Evolutionary conservation across 768 basidiomycete species (phyloP), one percentile per base, ranked within the genome.

Genomic region (Termitomyces sp.): DNA sequence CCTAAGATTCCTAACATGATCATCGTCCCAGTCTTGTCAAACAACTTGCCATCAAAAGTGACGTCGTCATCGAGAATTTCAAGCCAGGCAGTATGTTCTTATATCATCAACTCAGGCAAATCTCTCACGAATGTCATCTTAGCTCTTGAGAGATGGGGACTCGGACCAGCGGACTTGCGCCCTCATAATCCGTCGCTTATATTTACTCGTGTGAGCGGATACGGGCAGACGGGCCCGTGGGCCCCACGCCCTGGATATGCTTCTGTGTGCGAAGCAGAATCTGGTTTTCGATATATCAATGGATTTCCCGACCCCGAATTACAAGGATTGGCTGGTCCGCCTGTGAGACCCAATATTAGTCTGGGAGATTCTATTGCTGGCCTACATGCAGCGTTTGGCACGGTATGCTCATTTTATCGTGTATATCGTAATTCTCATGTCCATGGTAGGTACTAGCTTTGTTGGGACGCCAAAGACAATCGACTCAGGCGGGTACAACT

Each of bases 151-250:
- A 86, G 82, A 69, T 87, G 86, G 85, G 74, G 74, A 1, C 71
- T 88, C 37, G 84, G 84, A 5, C 85, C 85, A 2, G 70, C 69
- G 11, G 75, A 77, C 53, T 65, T 88, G 4, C 81, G 80, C 21
- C 84, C 82, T n/a, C 82, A 84, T 58, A 95, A 96, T 63, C 89
- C 92, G 0, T 86, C 84, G 52, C 79, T 98, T 56, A 91, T 98
- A 63, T 94, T 91, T 66, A 96, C 94, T 7, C 91, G 94, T 60
- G 84, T 89, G 21, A 86, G 85, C 60, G 86, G 87, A 8, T 89
- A 87, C 60, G 86, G 87, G 3, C 87, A 89, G 63, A 87, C 84
- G 0, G 87, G 86, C 1, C 86, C 87, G 21, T 88, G 86, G 86
- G 77, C 83, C 0, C 76, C 80, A 19, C 78, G 85, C 11, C 85